Evolutionary conservation across 768 basidiomycete species (phyloP), one percentile per base, ranked within the genome.

Genomic region (Lactarius hengduanensis): DNA sequence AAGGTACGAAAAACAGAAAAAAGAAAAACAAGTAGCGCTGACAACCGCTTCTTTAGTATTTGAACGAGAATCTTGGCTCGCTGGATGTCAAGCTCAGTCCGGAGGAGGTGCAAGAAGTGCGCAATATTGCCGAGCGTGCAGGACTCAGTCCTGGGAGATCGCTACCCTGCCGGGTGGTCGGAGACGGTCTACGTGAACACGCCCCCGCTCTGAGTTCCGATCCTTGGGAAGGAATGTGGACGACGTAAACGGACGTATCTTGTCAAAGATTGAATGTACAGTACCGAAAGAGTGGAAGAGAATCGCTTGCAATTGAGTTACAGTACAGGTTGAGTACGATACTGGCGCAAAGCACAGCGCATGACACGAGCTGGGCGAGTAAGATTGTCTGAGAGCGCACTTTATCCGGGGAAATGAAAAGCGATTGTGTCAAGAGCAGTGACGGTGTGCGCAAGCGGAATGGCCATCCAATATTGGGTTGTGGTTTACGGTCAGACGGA

Each of bases 1-100:
- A 77, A 76, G 70, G 77, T 77, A 32, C 26, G 50, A 26, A 53
- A 6, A 26, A 26, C 2, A 26, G 6, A 53, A 63, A 28, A 8
- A 20, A 26, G 30, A 30, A 22, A 6, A 18, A 30, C 28, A 15
- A 2, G 15, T 18, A 2, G 55, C 9, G 11, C n/a, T 30, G 32
- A 15, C 22, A n/a, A 5, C 34, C 2, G 22, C 47, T 2, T 41
- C 15, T 45, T 22, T 32, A 69, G 69, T 60, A 64, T 38, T 47
- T 69, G 28, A 22, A 64, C n/a, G 69, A 69, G 47, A 69, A 68
- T 18, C 58, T 68, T 4, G 57, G 47, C 5, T 63, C 62, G 1
- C 40, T 64, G 59, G n/a, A 67, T 8, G 36, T 69, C n/a, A 55
- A 55, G 55, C 69, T 69, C 41, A 57, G 45, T 20, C 58, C 62